A percentile compares a stretch with the other conserved stretches of the same genome.
phyloP scores from a whole-genome alignment of 371 early-diverging fungal species.

The Rhizopus stolonifer region DNA sequence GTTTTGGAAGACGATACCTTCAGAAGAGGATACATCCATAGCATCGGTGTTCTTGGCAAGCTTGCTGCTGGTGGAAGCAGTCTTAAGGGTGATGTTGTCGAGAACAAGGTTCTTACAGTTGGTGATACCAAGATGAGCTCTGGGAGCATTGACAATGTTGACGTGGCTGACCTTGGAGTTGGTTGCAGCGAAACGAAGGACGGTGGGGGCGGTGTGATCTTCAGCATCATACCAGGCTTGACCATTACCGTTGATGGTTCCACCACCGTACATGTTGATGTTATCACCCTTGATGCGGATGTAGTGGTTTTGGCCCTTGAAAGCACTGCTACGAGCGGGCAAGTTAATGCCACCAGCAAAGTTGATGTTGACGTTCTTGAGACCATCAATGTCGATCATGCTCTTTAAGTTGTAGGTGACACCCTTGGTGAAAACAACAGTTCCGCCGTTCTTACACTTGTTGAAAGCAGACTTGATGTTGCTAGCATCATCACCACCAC shows the following conservation, averaged over 20 bases:
- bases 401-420: constrained; percentile 12
- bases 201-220: constrained; percentile 35
- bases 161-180: constrained; percentile 34
- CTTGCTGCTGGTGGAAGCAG: constrained; percentile 24
- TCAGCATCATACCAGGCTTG: constrained; percentile 39
- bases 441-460: constrained; percentile 34
- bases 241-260: constrained; percentile 31
- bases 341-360: constrained; percentile 29
- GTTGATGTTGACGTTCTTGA: constrained; percentile 31
- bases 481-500: constrained; percentile 25
- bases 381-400: too few relatives aligned
- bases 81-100: constrained; percentile 27
- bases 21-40: constrained; percentile 35
- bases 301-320: constrained; percentile 24
- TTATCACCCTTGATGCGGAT: constrained; percentile 28
- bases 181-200: constrained; percentile 27
- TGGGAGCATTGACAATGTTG: constrained; percentile 29
- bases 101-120: constrained; percentile 24
- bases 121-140: constrained; percentile 35
- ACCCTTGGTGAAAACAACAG: constrained; percentile 27
- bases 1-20: constrained; percentile 23
- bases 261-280: constrained; percentile 26
- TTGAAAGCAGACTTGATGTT: constrained; percentile 29
- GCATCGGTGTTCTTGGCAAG: too few relatives aligned
- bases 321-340: constrained; percentile 22